These are phyloP conservation scores for Prunus yedoensis DNA, from an alignment of 331 rosid species.

Conservation along the genomic window DNA sequence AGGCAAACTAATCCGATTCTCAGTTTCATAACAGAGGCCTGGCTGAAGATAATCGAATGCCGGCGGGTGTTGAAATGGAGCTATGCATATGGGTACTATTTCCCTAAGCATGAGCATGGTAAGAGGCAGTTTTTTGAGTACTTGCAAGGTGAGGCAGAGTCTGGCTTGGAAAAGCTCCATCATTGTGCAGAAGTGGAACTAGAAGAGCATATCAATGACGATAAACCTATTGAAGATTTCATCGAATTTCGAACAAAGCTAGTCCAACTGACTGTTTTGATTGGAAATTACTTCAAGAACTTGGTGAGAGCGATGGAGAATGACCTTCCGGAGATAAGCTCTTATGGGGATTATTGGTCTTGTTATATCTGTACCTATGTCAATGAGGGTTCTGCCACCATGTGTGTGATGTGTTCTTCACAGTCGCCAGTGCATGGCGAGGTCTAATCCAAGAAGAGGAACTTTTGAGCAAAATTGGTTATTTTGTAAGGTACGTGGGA, in stretches of 20 bases:
- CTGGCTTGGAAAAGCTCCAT: slow-evolving; percentile 67
- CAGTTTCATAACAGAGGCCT: slow-evolving; percentile 66
- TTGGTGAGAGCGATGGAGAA: slow-evolving; percentile 69
- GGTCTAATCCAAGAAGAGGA: background rate
- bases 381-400: background rate
- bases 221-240: background rate
- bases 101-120: slow-evolving; percentile 59
- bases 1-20: slow-evolving; percentile 61
- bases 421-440: background rate
- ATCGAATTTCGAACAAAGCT: slow-evolving; percentile 3
- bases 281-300: slow-evolving; percentile 69
- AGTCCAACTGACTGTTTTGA: slow-evolving; percentile 26
- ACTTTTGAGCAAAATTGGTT: background rate
- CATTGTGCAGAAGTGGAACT: slow-evolving; percentile 67
- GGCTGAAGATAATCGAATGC: slow-evolving; percentile 82
- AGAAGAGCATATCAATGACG: background rate
- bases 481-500: too few relatives aligned
- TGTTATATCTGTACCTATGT: slow-evolving; percentile 8
- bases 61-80: slow-evolving; percentile 87
- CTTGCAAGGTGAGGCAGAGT: slow-evolving; percentile 82
- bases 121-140: slow-evolving; percentile 78
- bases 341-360: background rate
- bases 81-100: slow-evolving; percentile 75
- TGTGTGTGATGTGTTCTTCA: slow-evolving; percentile 5
- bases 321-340: slow-evolving; percentile 61